Evolutionary conservation across 73 alveolate species (phyloP).

Genomic region (Tetrahymena borealis): DNA sequence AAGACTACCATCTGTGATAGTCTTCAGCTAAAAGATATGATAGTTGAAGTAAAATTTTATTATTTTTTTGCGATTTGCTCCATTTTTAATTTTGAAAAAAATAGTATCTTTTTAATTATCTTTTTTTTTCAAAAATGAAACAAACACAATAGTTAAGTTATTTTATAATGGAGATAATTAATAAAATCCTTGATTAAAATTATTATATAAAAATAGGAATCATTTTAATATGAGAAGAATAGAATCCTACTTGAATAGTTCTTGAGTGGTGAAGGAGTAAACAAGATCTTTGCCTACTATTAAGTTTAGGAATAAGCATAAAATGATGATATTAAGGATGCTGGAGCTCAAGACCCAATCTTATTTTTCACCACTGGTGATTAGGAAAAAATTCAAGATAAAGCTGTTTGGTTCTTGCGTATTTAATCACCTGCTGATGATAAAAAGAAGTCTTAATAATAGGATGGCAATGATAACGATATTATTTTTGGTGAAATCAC

Average conservation of each 20-base stretch:
- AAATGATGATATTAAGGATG: conserved; percentile 38
- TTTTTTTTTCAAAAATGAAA: too few relatives aligned
- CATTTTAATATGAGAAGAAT: background rate
- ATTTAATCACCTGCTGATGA: conserved; percentile 29
- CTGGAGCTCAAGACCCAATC: conserved; percentile 27
- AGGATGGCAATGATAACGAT: conserved; percentile 26
- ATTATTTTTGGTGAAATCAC: conserved; percentile 42
- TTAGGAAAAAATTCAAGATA: conserved; percentile 13
- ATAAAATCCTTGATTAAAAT: too few relatives aligned
- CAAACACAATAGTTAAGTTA: too few relatives aligned
- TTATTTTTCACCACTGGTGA: conserved; percentile 25
- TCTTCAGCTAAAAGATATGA: background rate
- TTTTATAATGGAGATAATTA: too few relatives aligned
- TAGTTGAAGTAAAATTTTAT: background rate
- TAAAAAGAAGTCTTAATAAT: background rate
- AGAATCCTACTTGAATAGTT: conserved; percentile 12
- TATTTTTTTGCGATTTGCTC: too few relatives aligned
- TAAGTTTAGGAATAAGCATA: conserved; percentile 15
- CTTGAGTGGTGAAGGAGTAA: conserved; percentile 35
- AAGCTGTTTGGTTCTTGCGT: conserved; percentile 38
- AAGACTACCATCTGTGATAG: background rate
- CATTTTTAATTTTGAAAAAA: too few relatives aligned
- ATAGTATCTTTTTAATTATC: too few relatives aligned
- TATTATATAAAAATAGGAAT: background rate
- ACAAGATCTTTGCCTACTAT: conserved; percentile 22